Evolutionary conservation across 2,329 filamentous ascomycete genomes (phyloP).

Genomic region (Verticillium isaacii): DNA sequence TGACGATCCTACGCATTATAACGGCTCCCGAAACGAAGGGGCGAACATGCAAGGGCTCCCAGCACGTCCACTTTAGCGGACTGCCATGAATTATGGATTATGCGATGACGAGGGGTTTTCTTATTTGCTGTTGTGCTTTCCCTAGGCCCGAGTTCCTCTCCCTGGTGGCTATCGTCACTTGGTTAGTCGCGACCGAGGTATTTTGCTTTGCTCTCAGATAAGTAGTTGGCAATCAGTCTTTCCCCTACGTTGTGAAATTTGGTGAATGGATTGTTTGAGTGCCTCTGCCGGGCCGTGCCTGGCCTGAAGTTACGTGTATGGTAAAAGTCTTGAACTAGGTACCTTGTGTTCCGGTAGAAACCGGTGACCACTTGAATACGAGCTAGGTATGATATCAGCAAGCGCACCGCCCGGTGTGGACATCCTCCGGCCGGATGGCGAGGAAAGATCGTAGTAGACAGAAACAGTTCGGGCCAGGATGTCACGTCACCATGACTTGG

Average conservation of each 20-base stretch:
- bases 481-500: neutral
- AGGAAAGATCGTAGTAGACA: too few species aligned
- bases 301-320: too few species aligned
- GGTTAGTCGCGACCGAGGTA: neutral
- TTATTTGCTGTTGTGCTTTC: neutral
- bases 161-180: neutral
- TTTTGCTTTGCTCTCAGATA: neutral
- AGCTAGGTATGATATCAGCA: too few species aligned
- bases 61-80: neutral
- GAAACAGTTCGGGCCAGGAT: neutral
- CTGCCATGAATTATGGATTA: neutral
- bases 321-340: too few species aligned
- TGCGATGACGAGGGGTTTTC: neutral
- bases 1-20: neutral
- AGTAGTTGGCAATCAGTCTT: neutral
- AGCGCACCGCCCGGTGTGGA: too few species aligned
- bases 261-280: too few species aligned
- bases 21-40: neutral
- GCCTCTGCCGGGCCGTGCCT: too few species aligned
- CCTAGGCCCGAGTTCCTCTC: neutral
- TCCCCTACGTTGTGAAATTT: neutral
- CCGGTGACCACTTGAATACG: too few species aligned
- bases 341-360: too few species aligned
- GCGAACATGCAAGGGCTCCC: too few species aligned
- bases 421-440: too few species aligned